Percentiles rank a stretch among this genome's conserved stretches.
phyloP scores from a whole-genome alignment of 306 rosid species.

The Ormosia semicastrata region DNA sequence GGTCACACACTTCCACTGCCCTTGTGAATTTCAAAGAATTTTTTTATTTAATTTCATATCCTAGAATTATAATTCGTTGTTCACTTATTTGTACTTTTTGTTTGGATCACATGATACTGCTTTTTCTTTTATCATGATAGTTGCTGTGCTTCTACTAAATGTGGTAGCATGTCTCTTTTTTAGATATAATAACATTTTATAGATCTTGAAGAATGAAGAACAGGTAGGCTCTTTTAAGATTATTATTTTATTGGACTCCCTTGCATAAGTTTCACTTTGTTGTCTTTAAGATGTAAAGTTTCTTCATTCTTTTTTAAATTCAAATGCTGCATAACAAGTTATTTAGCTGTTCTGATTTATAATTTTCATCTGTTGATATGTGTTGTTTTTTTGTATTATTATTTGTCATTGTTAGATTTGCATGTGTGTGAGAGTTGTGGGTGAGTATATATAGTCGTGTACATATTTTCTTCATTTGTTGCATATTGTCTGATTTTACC shows the following conservation, averaged over 20 bases:
- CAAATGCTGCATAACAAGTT: background rate
- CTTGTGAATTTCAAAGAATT: background rate
- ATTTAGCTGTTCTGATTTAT: background rate
- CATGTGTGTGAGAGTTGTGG: background rate
- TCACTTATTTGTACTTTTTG: background rate
- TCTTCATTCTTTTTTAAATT: constrained; percentile 9
- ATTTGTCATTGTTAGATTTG: background rate
- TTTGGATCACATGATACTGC: background rate
- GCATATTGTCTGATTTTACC: constrained; percentile 16
- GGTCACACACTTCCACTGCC: background rate
- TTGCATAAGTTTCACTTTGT: background rate
- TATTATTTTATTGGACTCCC: background rate
- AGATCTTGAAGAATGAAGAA: constrained; percentile 14
- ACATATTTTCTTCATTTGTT: background rate
- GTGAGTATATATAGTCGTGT: background rate
- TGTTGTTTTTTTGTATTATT: background rate
- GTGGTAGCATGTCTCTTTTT: background rate
- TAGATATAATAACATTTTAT: background rate
- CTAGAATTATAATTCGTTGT: background rate
- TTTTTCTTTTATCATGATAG: background rate
- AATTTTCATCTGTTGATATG: background rate
- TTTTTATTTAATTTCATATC: background rate
- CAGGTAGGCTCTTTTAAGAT: background rate
- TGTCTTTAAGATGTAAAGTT: background rate
- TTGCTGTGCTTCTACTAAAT: background rate